phyloP scores from a whole-genome alignment of 306 rosid species.

The Canavalia gladiata region DNA sequence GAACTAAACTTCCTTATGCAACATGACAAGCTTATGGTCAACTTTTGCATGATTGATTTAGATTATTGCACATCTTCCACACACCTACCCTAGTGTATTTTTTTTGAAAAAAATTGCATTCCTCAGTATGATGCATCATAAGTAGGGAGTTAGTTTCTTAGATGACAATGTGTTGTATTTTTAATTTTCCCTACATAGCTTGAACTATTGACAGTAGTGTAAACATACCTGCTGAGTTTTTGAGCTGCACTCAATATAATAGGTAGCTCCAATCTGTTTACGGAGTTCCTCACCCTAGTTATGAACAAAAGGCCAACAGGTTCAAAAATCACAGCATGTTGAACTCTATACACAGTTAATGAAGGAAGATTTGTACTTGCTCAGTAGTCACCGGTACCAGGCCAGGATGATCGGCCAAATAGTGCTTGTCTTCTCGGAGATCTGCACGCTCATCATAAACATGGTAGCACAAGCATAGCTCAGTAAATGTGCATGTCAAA shows the following conservation, averaged over 20 bases:
- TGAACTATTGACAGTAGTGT: conserved; percentile 4
- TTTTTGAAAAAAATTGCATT: background rate
- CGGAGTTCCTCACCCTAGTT: conserved; percentile 93
- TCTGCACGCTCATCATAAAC: conserved; percentile 58
- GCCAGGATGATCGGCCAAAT: conserved; percentile 92
- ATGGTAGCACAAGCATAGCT: conserved; percentile 38
- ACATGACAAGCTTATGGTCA: background rate
- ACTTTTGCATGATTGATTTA: background rate
- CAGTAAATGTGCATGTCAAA: conserved; percentile 29
- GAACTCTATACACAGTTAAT: conserved; percentile 38
- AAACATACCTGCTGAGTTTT: conserved; percentile 90
- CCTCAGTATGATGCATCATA: conserved; percentile 13
- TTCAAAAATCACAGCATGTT: conserved; percentile 24
- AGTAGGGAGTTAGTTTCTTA: conserved; percentile 12
- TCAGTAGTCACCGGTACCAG: conserved; percentile 82
- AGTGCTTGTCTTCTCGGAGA: conserved; percentile 91
- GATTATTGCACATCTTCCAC: background rate
- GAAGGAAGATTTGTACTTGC: conserved; percentile 65
- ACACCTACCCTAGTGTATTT: background rate
- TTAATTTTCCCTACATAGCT: conserved; percentile 4
- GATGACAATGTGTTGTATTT: background rate
- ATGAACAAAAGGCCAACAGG: conserved; percentile 40
- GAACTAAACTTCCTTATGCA: background rate
- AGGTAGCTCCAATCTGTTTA: conserved; percentile 82
- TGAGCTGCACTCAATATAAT: conserved; percentile 93